Base-by-base conservation (phyloP, 2,329 filamentous ascomycete species). In the Chaetomium strumarium region DNA sequence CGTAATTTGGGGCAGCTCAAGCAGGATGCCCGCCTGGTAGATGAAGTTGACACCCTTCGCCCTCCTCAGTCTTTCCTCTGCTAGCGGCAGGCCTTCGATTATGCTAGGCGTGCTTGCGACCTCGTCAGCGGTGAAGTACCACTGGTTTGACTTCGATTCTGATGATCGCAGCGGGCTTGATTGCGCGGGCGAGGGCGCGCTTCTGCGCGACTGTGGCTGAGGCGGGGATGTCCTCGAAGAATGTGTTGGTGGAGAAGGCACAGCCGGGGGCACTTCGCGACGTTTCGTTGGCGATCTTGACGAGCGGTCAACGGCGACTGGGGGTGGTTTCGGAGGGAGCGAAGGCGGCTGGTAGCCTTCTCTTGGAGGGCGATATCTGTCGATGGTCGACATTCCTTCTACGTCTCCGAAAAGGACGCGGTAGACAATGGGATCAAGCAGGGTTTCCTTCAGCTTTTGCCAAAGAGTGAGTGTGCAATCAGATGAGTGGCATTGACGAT, bases 21-120 rank as follows among this genome's bases (percentile, higher is more conserved):
- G 80, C 74, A 96, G 84, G 60, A 95, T 89, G 58, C 92, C 93
- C 41, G 92, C 90, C 69, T 96, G 91, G 58, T 90, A 85, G 63
- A 99, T 95, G 71, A 99, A 99, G 68, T 96, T 95, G 66, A 96
- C 86, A 43, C 93, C 92, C 68, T 97, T 97, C 55, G 88, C 86
- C 51, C 93, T 83, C 53, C 88, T 78, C 59, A 86, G 78, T 57
- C 89, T 79, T 72, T 97, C 93, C 65, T 93, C 85, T 30, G 84
- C 80, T 3, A 84, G 77, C 9, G 82, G 69, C 66, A 97, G 81
- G 19, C 92, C 92, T 60, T 96, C 88, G 13, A 90, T 71, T 54
- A 95, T 84, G 48, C 89, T 93, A 0, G 93, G 93, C 7, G 90
- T 87, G 65, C 86, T 88, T 49, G 81, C 73, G 24, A 95, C 79